Base-by-base conservation (phyloP, 108 stramenopile species). In the Discostella stelligeroides region DNA sequence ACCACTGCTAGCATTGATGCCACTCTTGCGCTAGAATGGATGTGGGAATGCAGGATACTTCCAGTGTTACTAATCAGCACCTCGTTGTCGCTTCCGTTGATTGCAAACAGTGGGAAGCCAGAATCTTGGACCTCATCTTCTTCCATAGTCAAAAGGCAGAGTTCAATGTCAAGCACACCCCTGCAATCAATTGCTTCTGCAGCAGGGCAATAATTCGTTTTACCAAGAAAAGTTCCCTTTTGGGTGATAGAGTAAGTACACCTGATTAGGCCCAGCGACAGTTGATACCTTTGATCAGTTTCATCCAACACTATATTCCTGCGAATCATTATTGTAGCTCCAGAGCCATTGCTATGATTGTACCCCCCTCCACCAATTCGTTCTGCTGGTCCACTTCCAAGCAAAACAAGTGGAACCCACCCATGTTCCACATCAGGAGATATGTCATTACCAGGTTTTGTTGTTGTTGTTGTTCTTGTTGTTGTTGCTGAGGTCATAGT, bases 111-210 rank as follows among this genome's bases (percentile, higher is more conserved):
- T 0, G 88, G 88, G 62, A 89, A 89, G 8, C 84, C 88, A 41
- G 64, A 58, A 63, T 82, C 85, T 9, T 53, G 72, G 17, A 75
- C 82, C 49, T 89, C 88, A 59, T 89, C 88, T 68, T 89, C 88
- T 58, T 89, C 85, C 85, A 89, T 86, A 0, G 80, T 53, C 46
- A 89, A 48, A 0, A 89, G 73, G 57, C 84, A 84, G 2, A 88
- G 60, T 42, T 72, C 63, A 28, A 88, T 59, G 29, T 70, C 62
- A 24, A 86, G 42, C 48, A 71, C 54, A 24, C 66, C 68, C 39
- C 34, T 10, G 28, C 23, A 38, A 23, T 10, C 55, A 47, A 40
- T 25, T 41, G 55, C 60, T 2, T 27, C 30, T 30, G 50, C 24
- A 29, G 24, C 25, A 61, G 51, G 11, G 63, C 43, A 39, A 55